A percentile compares a stretch with the other conserved stretches of the same genome.
Evolutionary conservation across 208 protist species (phyloP).

Genomic region (Trypanosomatidae sp.): DNA sequence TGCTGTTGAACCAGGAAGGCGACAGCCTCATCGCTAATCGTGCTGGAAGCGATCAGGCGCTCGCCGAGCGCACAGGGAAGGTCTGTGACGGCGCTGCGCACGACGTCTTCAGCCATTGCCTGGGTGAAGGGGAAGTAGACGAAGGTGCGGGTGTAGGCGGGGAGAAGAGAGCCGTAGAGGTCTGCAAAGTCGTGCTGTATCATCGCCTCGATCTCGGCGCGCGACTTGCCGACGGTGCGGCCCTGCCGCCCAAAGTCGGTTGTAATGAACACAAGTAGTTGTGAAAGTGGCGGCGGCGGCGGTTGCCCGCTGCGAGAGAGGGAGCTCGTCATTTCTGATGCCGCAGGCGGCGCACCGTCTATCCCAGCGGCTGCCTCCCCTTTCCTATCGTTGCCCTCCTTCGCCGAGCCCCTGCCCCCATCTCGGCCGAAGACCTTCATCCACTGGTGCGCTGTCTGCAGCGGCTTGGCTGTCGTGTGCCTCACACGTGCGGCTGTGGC

Average conservation of each 20-base stretch:
- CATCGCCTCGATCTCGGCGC: constrained; percentile 57
- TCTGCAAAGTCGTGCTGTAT: constrained; percentile 57
- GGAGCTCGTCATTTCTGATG: background rate
- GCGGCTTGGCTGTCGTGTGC: background rate
- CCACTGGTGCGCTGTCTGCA: background rate
- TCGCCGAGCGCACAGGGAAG: constrained; percentile 46
- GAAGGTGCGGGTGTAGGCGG: constrained; percentile 65
- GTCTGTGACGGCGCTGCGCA: constrained; percentile 39
- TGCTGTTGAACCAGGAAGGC: constrained; percentile 56
- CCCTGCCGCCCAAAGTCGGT: constrained; percentile 86
- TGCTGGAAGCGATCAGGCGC: constrained; percentile 34
- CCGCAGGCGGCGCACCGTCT: background rate
- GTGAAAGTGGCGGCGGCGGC: constrained; percentile 43
- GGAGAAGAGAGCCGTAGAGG: constrained; percentile 69
- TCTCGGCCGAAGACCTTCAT: background rate
- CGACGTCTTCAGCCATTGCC: constrained; percentile 49
- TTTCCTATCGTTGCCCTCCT: background rate
- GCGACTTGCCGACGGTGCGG: constrained; percentile 62
- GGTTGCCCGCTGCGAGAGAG: background rate
- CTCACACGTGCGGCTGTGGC: background rate
- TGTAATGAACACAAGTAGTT: constrained; percentile 72
- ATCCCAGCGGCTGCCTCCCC: background rate
- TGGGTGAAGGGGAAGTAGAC: constrained; percentile 53
- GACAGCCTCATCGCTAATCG: constrained; percentile 59
- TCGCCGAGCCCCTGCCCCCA: background rate